Evolutionary conservation across 2,329 filamentous ascomycete species (phyloP).

Genomic region (Nemania sp.): DNA sequence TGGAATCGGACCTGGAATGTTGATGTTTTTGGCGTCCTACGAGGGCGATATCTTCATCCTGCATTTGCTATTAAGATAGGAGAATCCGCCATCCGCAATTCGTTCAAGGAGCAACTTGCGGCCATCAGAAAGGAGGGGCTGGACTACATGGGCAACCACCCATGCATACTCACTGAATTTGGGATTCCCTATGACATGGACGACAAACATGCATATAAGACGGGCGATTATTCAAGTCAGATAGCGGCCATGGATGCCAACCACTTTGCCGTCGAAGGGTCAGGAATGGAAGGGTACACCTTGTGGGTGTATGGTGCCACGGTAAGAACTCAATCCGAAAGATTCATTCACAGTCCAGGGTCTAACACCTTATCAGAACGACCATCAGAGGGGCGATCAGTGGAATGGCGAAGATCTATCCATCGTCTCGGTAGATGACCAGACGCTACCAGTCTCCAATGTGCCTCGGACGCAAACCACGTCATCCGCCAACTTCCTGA

Average conservation of each 20-base stretch:
- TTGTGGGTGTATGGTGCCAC: slow-evolving; percentile 83
- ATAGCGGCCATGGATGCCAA: slow-evolving; percentile 94
- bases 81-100: slow-evolving; percentile 92
- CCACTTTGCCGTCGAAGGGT: slow-evolving; percentile 87
- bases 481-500: slow-evolving; percentile 52
- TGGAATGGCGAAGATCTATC: slow-evolving; percentile 99
- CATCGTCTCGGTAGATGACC: slow-evolving; percentile 85
- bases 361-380: slow-evolving; percentile 59
- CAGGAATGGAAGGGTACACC: slow-evolving; percentile 80
- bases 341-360: slow-evolving; percentile 23
- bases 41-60: slow-evolving; percentile 84
- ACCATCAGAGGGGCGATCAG: slow-evolving; percentile 84
- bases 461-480: slow-evolving; percentile 47
- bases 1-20: slow-evolving; percentile 99
- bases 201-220: slow-evolving; percentile 91
- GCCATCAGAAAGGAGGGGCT: slow-evolving; percentile 83
- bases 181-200: slow-evolving; percentile 99
- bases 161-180: slow-evolving; percentile 90
- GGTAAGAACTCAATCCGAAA: slow-evolving; percentile 48
- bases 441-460: slow-evolving; percentile 57
- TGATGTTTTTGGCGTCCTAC: slow-evolving; percentile 88
- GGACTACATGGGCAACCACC: slow-evolving; percentile 86
- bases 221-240: slow-evolving; percentile 92
- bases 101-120: slow-evolving; percentile 82
- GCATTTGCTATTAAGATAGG: slow-evolving; percentile 92